Evolutionary conservation across 2,329 filamentous ascomycete genomes (phyloP).

Genomic region (Hypomyces rosellus): DNA sequence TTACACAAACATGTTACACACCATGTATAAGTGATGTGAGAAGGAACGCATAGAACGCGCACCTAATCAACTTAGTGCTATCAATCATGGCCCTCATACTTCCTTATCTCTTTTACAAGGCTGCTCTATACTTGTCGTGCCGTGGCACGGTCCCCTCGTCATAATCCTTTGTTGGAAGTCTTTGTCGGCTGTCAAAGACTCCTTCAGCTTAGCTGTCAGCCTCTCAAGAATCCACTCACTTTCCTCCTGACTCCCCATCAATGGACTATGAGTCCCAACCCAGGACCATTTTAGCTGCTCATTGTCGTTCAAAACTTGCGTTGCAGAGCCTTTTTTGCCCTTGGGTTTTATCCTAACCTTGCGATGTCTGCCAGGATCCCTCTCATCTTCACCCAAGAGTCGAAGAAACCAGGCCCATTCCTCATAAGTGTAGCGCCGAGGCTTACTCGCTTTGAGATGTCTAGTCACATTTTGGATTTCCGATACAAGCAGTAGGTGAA

Average conservation of each 20-base stretch:
- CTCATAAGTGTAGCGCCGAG: slow-evolving; percentile 66
- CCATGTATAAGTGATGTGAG: too few relatives aligned
- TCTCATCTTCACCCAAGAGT: slow-evolving; percentile 30
- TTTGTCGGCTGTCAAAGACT: neutral
- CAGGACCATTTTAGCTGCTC: neutral
- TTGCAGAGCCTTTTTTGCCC: slow-evolving; percentile 60
- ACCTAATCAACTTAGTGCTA: too few relatives aligned
- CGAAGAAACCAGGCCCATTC: slow-evolving; percentile 82
- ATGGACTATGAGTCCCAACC: neutral
- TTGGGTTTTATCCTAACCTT: neutral
- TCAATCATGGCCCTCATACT: too few relatives aligned
- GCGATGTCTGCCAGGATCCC: neutral
- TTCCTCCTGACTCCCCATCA: neutral
- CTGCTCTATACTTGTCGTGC: too few relatives aligned
- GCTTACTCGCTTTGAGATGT: neutral
- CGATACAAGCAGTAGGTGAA: neutral
- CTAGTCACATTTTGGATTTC: neutral
- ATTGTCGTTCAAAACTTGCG: slow-evolving; percentile 24
- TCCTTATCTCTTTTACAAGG: too few relatives aligned
- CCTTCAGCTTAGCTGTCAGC: neutral
- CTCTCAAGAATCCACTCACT: slow-evolving; percentile 1
- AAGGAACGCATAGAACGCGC: too few relatives aligned
- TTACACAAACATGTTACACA: too few relatives aligned
- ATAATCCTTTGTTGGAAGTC: too few relatives aligned
- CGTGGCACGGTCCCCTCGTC: too few relatives aligned